These are phyloP conservation scores for Scalesia atractyloides DNA, from an alignment of 129 eudicot species.

Conservation along the genomic window DNA sequence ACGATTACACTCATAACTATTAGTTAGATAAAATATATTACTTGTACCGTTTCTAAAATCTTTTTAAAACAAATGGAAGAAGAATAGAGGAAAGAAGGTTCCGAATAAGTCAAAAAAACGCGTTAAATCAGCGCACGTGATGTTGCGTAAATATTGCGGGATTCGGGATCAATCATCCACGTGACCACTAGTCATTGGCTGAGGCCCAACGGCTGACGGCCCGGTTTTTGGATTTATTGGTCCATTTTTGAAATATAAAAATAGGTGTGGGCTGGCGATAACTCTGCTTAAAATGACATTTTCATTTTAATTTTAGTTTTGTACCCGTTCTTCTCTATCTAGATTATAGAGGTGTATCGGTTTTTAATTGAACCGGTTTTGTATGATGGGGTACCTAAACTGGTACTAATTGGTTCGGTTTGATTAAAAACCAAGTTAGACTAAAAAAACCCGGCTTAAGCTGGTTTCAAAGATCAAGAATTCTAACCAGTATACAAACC, in stretches of 20 bases:
- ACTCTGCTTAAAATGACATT: not conserved
- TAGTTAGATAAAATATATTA: too few species aligned
- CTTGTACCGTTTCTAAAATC: too few species aligned
- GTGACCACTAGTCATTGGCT: slow-evolving; percentile 7
- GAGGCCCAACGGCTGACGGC: slow-evolving; percentile 15
- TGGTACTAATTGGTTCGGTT: too few species aligned
- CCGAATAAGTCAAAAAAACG: slow-evolving; percentile 29
- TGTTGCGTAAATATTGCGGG: slow-evolving; percentile 29
- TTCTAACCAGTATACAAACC: too few species aligned
- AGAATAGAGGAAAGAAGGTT: slow-evolving; percentile 15
- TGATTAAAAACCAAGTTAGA: too few species aligned
- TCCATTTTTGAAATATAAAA: not conserved
- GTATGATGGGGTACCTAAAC: too few species aligned
- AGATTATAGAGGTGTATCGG: too few species aligned
- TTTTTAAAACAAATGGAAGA: not conserved
- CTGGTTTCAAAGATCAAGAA: too few species aligned
- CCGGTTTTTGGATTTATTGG: slow-evolving; percentile 5
- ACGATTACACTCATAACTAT: too few species aligned
- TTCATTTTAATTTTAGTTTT: not conserved
- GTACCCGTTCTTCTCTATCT: not conserved
- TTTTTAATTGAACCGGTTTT: too few species aligned
- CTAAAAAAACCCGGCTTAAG: too few species aligned
- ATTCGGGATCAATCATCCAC: slow-evolving; percentile 24
- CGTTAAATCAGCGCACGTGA: slow-evolving; percentile 41
- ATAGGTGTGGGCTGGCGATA: slow-evolving; percentile 8